Conservation (phyloP, 2,329 filamentous ascomycete species). For the Plenodomus biglobosus region DNA sequence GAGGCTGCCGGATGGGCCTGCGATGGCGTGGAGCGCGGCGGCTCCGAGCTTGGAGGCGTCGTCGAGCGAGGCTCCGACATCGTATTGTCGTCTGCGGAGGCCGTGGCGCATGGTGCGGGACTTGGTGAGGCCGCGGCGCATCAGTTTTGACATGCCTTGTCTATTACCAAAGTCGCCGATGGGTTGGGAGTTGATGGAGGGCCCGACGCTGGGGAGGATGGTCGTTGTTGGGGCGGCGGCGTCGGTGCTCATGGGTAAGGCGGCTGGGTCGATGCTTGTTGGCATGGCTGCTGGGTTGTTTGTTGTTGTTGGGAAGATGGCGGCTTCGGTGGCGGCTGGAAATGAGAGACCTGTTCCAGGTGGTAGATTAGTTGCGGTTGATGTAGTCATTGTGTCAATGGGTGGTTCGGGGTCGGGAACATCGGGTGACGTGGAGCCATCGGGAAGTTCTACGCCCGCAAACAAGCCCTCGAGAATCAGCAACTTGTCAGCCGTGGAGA, state of each 20-base stretch:
- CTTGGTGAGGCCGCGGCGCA: neutral
- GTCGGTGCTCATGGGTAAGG: neutral
- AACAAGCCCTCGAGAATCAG: conserved; percentile 2
- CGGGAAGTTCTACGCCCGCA: neutral
- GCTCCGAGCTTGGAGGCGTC: neutral
- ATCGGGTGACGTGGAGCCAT: neutral
- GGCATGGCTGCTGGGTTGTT: no score
- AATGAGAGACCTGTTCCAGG: no score
- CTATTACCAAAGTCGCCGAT: neutral
- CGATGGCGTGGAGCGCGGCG: neutral
- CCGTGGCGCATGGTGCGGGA: neutral
- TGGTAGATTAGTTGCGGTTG: no score
- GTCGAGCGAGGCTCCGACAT: neutral
- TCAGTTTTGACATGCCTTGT: neutral
- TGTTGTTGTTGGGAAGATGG: no score
- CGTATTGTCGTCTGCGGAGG: neutral
- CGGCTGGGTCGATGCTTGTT: no score
- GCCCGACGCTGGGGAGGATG: neutral
- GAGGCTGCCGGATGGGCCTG: neutral
- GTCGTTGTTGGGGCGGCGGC: neutral
- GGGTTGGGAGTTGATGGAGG: neutral
- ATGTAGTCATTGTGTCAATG: no score
- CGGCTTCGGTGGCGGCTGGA: no score
- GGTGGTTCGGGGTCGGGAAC: no score
- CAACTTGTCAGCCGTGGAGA: neutral